A percentile compares a stretch with the other conserved stretches of the same genome.
These are phyloP conservation scores for Collybia sordida DNA, from an alignment of 768 basidiomycete species.

Conservation along the genomic window DNA sequence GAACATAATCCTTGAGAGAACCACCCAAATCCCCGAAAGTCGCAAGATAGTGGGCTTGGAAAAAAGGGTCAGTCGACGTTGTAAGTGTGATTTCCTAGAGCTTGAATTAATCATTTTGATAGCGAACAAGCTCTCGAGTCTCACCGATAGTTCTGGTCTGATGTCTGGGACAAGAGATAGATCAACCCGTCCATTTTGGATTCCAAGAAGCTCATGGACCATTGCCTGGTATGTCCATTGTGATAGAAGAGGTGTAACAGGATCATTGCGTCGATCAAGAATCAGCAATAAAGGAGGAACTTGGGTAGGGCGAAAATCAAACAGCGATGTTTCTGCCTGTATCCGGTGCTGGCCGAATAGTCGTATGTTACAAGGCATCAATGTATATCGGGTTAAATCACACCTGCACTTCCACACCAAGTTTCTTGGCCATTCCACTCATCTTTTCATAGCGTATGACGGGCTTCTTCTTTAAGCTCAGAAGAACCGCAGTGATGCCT, in stretches of 20 bases:
- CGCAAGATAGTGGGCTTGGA: conserved; percentile 83
- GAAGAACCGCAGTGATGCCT: conserved; percentile 79
- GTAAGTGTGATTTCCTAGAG: conserved; percentile 90
- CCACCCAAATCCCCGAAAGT: conserved; percentile 98
- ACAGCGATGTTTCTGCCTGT: conserved; percentile 77
- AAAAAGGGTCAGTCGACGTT: conserved; percentile 90
- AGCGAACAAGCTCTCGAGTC: conserved; percentile 14
- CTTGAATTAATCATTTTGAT: conserved; percentile 4
- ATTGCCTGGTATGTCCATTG: conserved; percentile 99
- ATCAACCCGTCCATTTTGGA: conserved; percentile 92
- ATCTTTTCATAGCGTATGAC: conserved; percentile 92
- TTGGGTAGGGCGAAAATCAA: conserved; percentile 90
- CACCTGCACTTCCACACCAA: conserved; percentile 86
- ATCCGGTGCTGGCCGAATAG: conserved; percentile 62
- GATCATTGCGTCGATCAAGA: conserved; percentile 94
- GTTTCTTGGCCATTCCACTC: conserved; percentile 88
- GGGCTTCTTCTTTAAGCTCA: conserved; percentile 96
- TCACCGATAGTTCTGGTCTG: conserved; percentile 78
- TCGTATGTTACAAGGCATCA: neutral
- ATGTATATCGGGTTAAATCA: conserved; percentile 8
- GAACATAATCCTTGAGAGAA: conserved; percentile 88
- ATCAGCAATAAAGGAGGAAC: conserved; percentile 88
- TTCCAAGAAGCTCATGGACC: conserved; percentile 95
- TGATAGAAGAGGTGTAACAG: conserved; percentile 91
- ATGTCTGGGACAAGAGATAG: conserved; percentile 83